Conservation (phyloP, 345 rosid genomes). For the Ricinus communis region DNA sequence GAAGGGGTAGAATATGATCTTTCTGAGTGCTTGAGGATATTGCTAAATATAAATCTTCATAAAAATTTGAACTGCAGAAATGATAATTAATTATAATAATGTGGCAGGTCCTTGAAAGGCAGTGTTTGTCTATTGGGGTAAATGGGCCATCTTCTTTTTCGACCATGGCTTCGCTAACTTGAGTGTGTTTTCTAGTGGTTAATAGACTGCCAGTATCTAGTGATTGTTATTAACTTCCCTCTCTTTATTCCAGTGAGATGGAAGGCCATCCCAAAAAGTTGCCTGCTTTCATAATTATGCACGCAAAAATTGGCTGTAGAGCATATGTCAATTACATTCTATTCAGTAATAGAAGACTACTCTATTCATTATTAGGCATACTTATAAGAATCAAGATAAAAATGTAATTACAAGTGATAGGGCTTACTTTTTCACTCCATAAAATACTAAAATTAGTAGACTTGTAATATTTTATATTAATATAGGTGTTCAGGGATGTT, state of each 20-base stretch:
- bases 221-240: not conserved
- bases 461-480: not conserved
- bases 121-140: not conserved
- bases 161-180: not conserved
- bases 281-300: not conserved
- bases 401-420: not conserved
- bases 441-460: not conserved
- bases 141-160: not conserved
- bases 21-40: not conserved
- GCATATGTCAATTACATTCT: not conserved
- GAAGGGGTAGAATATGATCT: not conserved
- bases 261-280: not conserved
- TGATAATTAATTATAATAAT: not conserved
- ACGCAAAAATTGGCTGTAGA: not conserved
- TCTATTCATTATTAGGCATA: not conserved
- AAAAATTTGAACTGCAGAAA: not conserved
- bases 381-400: not conserved
- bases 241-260: not conserved
- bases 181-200: not conserved
- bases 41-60: not conserved
- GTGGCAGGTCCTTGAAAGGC: not conserved
- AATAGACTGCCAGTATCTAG: not conserved
- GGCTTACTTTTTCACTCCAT: not conserved
- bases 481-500: not conserved
- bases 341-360: not conserved